phyloP scores from a whole-genome alignment of 2,329 filamentous ascomycete species.

The Tolypocladium nubicola region DNA sequence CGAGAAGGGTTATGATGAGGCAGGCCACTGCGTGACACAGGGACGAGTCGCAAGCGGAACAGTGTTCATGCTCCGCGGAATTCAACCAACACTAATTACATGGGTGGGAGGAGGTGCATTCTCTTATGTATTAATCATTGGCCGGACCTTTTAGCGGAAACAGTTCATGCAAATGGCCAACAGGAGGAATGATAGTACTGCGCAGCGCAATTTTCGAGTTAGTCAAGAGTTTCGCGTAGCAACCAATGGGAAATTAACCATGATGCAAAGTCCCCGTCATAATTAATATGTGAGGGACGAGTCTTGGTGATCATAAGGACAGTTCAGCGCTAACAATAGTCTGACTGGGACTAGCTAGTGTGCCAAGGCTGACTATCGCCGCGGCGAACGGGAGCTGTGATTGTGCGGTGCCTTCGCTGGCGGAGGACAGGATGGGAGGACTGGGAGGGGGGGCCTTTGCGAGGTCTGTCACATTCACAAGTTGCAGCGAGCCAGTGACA shows the following conservation, averaged over 20 bases:
- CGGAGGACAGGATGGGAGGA: background rate
- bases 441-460: background rate
- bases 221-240: background rate
- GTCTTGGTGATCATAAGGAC: background rate
- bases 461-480: background rate
- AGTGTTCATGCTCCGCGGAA: background rate
- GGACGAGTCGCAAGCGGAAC: background rate
- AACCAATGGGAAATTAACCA: background rate
- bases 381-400: background rate
- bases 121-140: background rate
- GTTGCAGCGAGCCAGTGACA: background rate
- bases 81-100: background rate
- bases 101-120: background rate
- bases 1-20: slow-evolving; percentile 3
- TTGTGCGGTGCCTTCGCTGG: background rate
- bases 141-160: background rate
- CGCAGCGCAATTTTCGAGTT: too few relatives aligned
- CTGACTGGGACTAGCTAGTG: background rate
- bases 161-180: background rate
- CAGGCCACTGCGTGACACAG: too few relatives aligned
- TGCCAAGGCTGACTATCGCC: background rate
- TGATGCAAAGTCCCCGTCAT: background rate
- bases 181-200: background rate
- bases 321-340: slow-evolving; percentile 4
- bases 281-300: background rate